Percentiles rank a stretch among this genome's conserved stretches.
These are phyloP conservation scores for Alternaria sp. DNA, from an alignment of 2,329 filamentous ascomycete genomes.

Conservation along the genomic window DNA sequence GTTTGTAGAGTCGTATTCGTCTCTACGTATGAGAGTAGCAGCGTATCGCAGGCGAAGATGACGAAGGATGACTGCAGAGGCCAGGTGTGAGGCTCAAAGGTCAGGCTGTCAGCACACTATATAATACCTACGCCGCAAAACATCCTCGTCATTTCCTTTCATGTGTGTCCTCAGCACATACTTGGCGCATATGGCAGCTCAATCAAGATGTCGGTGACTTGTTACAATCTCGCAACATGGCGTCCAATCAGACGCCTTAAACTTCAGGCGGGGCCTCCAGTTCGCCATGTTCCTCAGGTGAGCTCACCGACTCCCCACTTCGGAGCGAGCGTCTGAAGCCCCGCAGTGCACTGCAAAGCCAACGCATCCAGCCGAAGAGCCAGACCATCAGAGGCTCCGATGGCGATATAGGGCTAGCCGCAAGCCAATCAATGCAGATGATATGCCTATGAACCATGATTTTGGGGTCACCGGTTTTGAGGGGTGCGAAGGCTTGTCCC, in stretches of 20 bases:
- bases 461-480: constrained; percentile 25
- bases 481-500: not conserved
- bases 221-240: not conserved
- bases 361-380: constrained; percentile 42
- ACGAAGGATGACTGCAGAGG: constrained; percentile 16
- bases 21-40: not conserved
- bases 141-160: constrained; percentile 10
- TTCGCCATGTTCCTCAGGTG: constrained; percentile 19
- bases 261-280: constrained; percentile 14
- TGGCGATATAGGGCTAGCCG: constrained; percentile 28
- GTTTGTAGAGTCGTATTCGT: constrained; percentile 7
- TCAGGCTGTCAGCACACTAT: constrained; percentile 22
- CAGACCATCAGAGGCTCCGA: constrained; percentile 24
- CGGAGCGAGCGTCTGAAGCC: constrained; percentile 27
- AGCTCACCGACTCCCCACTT: constrained; percentile 41
- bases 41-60: not conserved
- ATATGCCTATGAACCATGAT: constrained; percentile 31
- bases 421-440: constrained; percentile 27
- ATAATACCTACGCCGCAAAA: constrained; percentile 15
- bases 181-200: constrained; percentile 37
- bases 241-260: constrained; percentile 25
- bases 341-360: constrained; percentile 37
- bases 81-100: constrained; percentile 36
- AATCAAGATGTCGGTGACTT: constrained; percentile 36
- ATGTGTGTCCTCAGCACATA: constrained; percentile 20